Conservation (phyloP, 805 yeast species). For the Lipomyces yamadae region DNA sequence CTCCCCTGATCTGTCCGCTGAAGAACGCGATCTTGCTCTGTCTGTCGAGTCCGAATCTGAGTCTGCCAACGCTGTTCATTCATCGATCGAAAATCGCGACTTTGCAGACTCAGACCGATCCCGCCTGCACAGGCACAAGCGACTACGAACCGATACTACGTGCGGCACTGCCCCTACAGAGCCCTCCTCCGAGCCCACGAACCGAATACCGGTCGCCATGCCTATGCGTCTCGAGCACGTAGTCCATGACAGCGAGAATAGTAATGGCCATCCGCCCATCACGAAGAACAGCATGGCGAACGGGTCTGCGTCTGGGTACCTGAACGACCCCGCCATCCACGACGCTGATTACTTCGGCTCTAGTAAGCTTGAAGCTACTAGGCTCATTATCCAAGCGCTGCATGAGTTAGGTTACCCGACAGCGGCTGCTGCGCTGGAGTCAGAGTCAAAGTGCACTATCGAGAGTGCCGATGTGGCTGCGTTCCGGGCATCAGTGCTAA, state of each 20-base stretch:
- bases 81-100: neutral
- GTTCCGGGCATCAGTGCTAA: slow-evolving; percentile 49
- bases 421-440: slow-evolving; percentile 50
- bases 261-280: slow-evolving; percentile 6
- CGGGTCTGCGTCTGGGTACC: neutral
- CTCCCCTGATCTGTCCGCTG: slow-evolving; percentile 15
- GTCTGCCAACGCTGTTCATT: neutral
- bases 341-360: slow-evolving; percentile 41
- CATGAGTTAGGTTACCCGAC: slow-evolving; percentile 55
- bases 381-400: slow-evolving; percentile 57
- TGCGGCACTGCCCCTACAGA: neutral
- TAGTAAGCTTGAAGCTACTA: slow-evolving; percentile 50
- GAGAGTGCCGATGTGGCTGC: slow-evolving; percentile 52
- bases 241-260: neutral
- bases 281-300: slow-evolving; percentile 3
- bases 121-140: slow-evolving; percentile 21
- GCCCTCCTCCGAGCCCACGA: neutral
- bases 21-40: slow-evolving; percentile 2
- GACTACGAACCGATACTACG: slow-evolving; percentile 20
- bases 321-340: neutral
- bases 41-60: slow-evolving; percentile 5
- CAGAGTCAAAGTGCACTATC: slow-evolving; percentile 46
- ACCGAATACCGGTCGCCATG: slow-evolving; percentile 16
- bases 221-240: slow-evolving; percentile 32
- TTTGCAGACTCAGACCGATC: neutral